Base-by-base conservation (phyloP, 2,329 filamentous ascomycete species). In the Trichophyton rubrum region DNA sequence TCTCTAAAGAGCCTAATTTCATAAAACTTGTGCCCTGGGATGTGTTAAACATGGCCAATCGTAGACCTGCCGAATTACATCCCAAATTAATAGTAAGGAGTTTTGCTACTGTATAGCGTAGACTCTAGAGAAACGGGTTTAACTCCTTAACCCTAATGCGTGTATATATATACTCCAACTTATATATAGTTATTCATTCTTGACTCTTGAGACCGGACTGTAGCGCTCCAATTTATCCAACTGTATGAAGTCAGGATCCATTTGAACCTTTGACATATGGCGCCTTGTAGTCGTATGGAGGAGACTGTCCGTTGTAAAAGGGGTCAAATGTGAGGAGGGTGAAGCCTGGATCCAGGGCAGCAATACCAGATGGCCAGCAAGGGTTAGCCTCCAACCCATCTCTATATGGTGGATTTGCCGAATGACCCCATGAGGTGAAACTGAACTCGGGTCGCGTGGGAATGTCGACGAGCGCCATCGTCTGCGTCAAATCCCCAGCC, bases 261-360 rank as follows among this genome's bases (percentile, higher is more conserved):
- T 59, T 59, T 27, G 58, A 49, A 33, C 58, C 58, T 24, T 59
- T 59, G 58, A 55, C 58, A 40, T 59, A 59, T 38, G 22, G 24
- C 9, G n/a, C 15, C 41, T n/a, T 59, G 24, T 59, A 59, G 41
- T 59, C 20, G 47, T 59, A 59, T 38, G 58, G 58, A 15, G 41
- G 45, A 59, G 22, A 9, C 22, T 49, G 20, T 7, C 45, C 45
- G n/a, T 30, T 17, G 35, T 59, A 59, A 49, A 27, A 49, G 13
- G 43, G 58, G 51, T 59, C 58, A 30, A 17, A 49, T 38, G 58
- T 51, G 11, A 59, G 22, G 30, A 59, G 41, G 17, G 43, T 24
- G 17, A 51, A 59, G 11, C 58, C 58, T 7, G 58, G 58, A 15
- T 59, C 58, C 6, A 15, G 20, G 30, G 58, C 58, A 51, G 58